Evolutionary conservation across 768 basidiomycete genomes (phyloP).

Genomic region (Russula sp.): DNA sequence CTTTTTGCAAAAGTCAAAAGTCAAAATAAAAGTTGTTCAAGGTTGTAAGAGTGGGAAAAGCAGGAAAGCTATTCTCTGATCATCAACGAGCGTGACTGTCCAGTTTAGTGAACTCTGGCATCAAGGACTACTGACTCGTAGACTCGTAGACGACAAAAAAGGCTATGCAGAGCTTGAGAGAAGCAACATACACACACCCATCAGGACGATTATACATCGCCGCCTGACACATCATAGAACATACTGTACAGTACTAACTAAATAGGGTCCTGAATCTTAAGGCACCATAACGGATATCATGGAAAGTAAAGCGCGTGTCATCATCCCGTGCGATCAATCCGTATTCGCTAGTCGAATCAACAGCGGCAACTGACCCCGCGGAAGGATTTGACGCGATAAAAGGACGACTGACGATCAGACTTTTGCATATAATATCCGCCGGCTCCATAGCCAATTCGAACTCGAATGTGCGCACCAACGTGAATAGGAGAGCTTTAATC

Average conservation of each 20-base stretch:
- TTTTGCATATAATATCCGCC: slow-evolving; percentile 23
- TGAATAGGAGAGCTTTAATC: slow-evolving; percentile 34
- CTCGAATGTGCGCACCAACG: slow-evolving; percentile 32
- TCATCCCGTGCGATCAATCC: neutral
- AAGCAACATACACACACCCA: too few relatives aligned
- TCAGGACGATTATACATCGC: neutral
- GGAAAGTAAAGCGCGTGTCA: neutral
- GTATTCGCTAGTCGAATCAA: slow-evolving; percentile 16
- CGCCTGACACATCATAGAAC: neutral
- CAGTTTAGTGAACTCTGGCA: too few relatives aligned
- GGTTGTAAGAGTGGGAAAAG: too few relatives aligned
- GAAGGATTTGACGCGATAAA: slow-evolving; percentile 14
- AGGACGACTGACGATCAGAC: slow-evolving; percentile 26
- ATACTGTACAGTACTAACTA: neutral
- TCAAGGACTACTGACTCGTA: too few relatives aligned
- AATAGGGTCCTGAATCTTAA: neutral
- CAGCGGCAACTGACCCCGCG: slow-evolving; percentile 28
- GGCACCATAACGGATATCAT: neutral
- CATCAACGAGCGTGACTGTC: too few relatives aligned
- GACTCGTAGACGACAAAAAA: too few relatives aligned
- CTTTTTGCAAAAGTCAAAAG: too few relatives aligned
- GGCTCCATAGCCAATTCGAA: slow-evolving; percentile 27
- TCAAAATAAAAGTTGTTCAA: too few relatives aligned
- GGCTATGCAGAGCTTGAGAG: too few relatives aligned
- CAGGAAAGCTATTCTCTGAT: too few relatives aligned